Evolutionary conservation across 2,329 filamentous ascomycete genomes (phyloP).

Genomic region (Neopestalotiopsis clavispora): DNA sequence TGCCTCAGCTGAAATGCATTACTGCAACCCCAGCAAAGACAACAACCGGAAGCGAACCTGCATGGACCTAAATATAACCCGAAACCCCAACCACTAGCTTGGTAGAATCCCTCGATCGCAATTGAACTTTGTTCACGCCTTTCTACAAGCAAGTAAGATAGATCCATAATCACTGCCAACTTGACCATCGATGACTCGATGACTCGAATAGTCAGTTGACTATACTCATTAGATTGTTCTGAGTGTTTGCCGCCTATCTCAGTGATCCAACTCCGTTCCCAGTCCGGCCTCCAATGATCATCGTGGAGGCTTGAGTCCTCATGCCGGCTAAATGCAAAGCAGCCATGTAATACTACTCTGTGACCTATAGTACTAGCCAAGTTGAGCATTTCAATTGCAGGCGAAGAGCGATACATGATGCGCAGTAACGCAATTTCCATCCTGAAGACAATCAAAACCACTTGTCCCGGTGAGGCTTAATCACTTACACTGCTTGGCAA

Average conservation of each 20-base stretch:
- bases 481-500: neutral
- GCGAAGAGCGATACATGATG: no score
- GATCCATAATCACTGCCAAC: no score
- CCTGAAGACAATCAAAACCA: neutral
- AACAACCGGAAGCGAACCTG: no score
- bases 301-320: neutral
- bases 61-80: no score
- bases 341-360: neutral
- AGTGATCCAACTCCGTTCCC: slow-evolving; percentile 9
- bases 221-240: neutral
- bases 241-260: neutral
- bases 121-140: no score
- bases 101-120: no score
- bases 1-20: no score
- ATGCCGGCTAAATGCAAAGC: slow-evolving; percentile 4
- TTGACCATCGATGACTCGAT: no score
- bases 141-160: no score
- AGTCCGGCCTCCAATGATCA: neutral
- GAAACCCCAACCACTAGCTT: no score
- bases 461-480: neutral
- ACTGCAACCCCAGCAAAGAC: no score
- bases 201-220: no score
- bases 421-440: neutral
- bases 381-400: slow-evolving; percentile 16
- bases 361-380: slow-evolving; percentile 26